phyloP scores from a whole-genome alignment of 140 eudicot genomes.

The Ambrosia hybrid region DNA sequence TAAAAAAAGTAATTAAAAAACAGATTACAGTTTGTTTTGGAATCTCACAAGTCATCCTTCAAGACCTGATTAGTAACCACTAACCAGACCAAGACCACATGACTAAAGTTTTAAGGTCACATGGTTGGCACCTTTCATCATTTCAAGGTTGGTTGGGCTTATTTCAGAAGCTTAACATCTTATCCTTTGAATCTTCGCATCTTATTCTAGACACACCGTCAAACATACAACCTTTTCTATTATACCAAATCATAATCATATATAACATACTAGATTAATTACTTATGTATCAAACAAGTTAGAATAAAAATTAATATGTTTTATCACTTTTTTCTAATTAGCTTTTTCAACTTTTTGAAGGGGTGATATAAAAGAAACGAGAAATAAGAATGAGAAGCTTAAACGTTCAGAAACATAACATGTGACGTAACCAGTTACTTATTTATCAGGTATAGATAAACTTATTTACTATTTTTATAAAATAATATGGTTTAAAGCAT shows the following conservation, averaged over 20 bases:
- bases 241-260: background rate
- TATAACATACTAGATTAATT: no score
- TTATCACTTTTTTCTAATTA: no score
- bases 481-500: constrained; percentile 9
- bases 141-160: constrained; percentile 13
- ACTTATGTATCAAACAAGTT: no score
- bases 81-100: constrained; percentile 20
- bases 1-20: background rate
- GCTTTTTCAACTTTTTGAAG: no score
- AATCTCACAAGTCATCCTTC: constrained; percentile 28
- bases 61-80: constrained; percentile 18
- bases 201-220: constrained; percentile 6
- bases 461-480: background rate
- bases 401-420: no score
- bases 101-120: constrained; percentile 25
- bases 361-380: no score
- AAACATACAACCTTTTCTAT: background rate
- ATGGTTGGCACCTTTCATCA: constrained; percentile 6
- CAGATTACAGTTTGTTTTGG: constrained; percentile 27
- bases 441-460: no score
- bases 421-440: no score
- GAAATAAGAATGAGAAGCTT: no score
- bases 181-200: background rate
- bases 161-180: constrained; percentile 25
- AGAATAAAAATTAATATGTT: no score